These are phyloP conservation scores for Aspergillus spinulosporus DNA, from an alignment of 2,329 filamentous ascomycete species.

Conservation along the genomic window DNA sequence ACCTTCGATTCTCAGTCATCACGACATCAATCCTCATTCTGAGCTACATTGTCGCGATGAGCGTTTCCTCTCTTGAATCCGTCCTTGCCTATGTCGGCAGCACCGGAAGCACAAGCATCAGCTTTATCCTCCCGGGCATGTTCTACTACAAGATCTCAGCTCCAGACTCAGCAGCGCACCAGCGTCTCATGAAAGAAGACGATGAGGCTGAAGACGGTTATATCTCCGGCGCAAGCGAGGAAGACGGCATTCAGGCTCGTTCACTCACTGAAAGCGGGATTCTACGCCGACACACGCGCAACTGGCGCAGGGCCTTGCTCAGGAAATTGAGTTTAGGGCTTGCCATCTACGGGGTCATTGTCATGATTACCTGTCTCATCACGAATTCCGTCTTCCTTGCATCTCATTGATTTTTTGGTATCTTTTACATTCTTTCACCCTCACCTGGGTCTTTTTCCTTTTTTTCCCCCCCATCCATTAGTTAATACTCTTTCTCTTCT, in stretches of 20 bases:
- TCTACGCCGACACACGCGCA: constrained; percentile 63
- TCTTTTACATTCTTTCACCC: too few species aligned
- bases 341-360: constrained; percentile 77
- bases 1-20: constrained; percentile 83
- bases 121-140: constrained; percentile 90
- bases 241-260: constrained; percentile 41
- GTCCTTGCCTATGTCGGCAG: constrained; percentile 94
- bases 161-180: constrained; percentile 82
- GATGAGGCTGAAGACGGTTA: constrained; percentile 66
- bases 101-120: constrained; percentile 92
- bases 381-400: constrained; percentile 81
- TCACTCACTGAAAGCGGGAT: constrained; percentile 57
- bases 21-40: constrained; percentile 82
- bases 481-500: not conserved
- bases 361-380: constrained; percentile 85
- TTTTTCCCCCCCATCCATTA: not conserved
- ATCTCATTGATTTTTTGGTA: constrained; percentile 52
- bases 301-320: constrained; percentile 63
- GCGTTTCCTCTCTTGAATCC: constrained; percentile 82
- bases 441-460: not conserved
- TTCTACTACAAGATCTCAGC: constrained; percentile 99
- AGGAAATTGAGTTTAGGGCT: constrained; percentile 73
- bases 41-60: constrained; percentile 86
- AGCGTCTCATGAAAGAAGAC: constrained; percentile 84
- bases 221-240: constrained; percentile 40